phyloP scores from a whole-genome alignment of 257 asterid genomes.

The Primulina eburnea region DNA sequence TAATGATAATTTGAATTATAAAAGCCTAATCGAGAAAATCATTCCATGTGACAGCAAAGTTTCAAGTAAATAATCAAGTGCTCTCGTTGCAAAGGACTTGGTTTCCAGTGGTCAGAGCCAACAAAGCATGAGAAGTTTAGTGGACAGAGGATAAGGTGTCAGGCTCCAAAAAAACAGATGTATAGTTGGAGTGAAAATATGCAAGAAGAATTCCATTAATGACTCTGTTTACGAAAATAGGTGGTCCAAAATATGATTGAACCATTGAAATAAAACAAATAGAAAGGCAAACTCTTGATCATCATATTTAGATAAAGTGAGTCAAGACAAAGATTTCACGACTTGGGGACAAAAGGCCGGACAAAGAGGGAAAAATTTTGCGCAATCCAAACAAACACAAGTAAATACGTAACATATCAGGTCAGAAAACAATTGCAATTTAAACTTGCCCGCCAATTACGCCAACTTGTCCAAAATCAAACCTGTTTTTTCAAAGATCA shows the following conservation, averaged over 20 bases:
- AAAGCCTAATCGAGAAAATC: conserved; percentile 7
- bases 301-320: conserved; percentile 27
- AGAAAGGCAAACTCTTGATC: conserved; percentile 22
- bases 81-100: conserved; percentile 22
- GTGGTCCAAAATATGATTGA: conserved; percentile 36
- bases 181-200: conserved; percentile 12
- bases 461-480: conserved; percentile 15
- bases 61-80: background rate
- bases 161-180: conserved; percentile 19
- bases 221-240: conserved; percentile 4
- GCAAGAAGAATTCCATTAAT: conserved; percentile 13
- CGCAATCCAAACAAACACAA: conserved; percentile 34
- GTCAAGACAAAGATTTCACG: conserved; percentile 30
- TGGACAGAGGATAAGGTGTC: conserved; percentile 14
- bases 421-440: conserved; percentile 31
- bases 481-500: conserved; percentile 6
- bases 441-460: conserved; percentile 34
- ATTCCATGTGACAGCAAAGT: background rate
- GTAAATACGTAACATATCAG: conserved; percentile 33
- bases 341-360: conserved; percentile 34
- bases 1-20: conserved; percentile 15
- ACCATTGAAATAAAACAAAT: conserved; percentile 15
- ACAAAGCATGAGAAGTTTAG: conserved; percentile 12
- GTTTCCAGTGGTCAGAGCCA: conserved; percentile 19
- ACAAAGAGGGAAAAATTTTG: conserved; percentile 30